phyloP scores from a whole-genome alignment of 2,329 filamentous ascomycete genomes.

The Fusarium ramigenum region DNA sequence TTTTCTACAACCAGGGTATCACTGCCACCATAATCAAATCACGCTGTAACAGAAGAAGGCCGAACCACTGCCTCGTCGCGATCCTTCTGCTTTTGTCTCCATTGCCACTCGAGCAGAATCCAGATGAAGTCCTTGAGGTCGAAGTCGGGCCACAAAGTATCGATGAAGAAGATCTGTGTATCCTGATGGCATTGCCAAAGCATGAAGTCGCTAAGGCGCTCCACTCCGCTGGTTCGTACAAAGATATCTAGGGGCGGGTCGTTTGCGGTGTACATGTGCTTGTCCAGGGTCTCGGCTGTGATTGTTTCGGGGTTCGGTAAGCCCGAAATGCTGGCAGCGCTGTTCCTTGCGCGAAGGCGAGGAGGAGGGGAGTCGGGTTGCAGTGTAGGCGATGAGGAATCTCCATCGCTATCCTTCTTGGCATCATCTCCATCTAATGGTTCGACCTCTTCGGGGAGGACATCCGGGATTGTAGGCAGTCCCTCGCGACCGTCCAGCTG shows the following conservation, averaged over 20 bases:
- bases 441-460: constrained; percentile 53
- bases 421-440: constrained; percentile 56
- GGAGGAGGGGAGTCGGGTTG: constrained; percentile 63
- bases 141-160: constrained; percentile 96
- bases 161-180: constrained; percentile 90
- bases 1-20: constrained; percentile 38
- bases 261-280: constrained; percentile 87
- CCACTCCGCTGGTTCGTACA: constrained; percentile 90
- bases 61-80: constrained; percentile 58
- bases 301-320: constrained; percentile 85
- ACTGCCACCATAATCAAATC: constrained; percentile 29
- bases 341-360: constrained; percentile 46
- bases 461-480: constrained; percentile 60
- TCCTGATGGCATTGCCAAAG: constrained; percentile 96
- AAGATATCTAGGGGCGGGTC: constrained; percentile 91
- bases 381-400: constrained; percentile 69
- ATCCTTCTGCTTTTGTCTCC: constrained; percentile 67
- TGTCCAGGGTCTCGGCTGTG: constrained; percentile 80
- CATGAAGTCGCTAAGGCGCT: constrained; percentile 96
- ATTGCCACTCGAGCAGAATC: constrained; percentile 90
- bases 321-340: constrained; percentile 49
- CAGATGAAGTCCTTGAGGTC: constrained; percentile 93
- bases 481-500: constrained; percentile 61
- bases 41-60: constrained; percentile 39
- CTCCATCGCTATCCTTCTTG: constrained; percentile 59